phyloP scores from a whole-genome alignment of 2,329 filamentous ascomycete species.

The Calonectria naviculata region DNA sequence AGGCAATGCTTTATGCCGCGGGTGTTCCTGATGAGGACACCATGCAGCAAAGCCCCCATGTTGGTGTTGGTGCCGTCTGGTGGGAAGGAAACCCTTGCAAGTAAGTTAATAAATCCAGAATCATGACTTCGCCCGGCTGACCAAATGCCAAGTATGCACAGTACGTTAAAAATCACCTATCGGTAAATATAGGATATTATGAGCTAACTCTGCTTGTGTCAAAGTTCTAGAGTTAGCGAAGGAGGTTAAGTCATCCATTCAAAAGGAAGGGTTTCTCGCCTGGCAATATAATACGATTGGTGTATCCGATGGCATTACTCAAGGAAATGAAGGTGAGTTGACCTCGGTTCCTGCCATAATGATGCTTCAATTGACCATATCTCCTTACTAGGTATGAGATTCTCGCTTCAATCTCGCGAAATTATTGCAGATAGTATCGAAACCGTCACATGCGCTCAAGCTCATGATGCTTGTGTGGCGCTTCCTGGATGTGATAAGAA shows the following conservation, averaged over 20 bases:
- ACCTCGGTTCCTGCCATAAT: too few species aligned
- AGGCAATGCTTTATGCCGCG: constrained; percentile 16
- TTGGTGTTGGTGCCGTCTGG: constrained; percentile 10
- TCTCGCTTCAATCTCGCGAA: constrained; percentile 14
- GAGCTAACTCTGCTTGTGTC: neutral
- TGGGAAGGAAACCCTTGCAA: constrained; percentile 21
- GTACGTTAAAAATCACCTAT: neutral
- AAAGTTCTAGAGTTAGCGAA: neutral
- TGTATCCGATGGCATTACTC: constrained; percentile 14
- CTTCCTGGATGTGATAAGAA: constrained; percentile 16
- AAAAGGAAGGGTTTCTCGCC: neutral
- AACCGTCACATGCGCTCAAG: constrained; percentile 7
- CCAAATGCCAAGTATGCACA: constrained; percentile 4
- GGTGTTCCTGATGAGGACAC: constrained; percentile 6
- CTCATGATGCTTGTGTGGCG: constrained; percentile 10
- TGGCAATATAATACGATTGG: constrained; percentile 19
- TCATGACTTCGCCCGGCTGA: neutral
- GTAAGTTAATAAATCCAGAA: neutral
- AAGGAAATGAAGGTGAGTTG: constrained; percentile 2
- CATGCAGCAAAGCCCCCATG: constrained; percentile 10
- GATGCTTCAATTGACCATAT: neutral
- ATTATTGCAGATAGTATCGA: constrained; percentile 15
- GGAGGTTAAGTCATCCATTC: neutral
- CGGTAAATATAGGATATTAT: too few species aligned
- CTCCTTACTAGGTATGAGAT: neutral